These are phyloP conservation scores for Melanogaster broomeanus DNA, from an alignment of 768 basidiomycete species.

Conservation along the genomic window DNA sequence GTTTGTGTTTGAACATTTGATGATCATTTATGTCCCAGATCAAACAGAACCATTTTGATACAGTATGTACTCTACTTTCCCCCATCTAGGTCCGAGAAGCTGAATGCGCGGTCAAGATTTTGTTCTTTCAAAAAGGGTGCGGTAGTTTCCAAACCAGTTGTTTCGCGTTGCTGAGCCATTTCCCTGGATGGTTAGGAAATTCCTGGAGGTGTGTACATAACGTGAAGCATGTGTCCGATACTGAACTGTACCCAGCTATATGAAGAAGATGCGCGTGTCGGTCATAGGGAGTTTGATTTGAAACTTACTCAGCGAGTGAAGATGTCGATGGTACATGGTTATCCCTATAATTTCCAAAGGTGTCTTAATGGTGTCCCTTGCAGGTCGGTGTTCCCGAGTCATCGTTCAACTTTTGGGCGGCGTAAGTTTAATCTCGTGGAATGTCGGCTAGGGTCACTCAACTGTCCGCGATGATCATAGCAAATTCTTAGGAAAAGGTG, in stretches of 20 bases:
- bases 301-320: constrained; percentile 92
- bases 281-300: constrained; percentile 93
- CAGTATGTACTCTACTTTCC: constrained; percentile 44
- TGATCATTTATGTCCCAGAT: constrained; percentile 56
- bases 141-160: constrained; percentile 7
- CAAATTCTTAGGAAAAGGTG: constrained; percentile 75
- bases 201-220: constrained; percentile 58
- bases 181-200: constrained; percentile 58
- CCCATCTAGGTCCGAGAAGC: constrained; percentile 12
- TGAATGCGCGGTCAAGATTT: constrained; percentile 46
- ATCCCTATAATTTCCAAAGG: neutral
- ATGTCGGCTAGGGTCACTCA: constrained; percentile 2
- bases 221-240: neutral
- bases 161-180: neutral
- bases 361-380: neutral
- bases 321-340: constrained; percentile 90
- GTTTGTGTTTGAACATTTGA: neutral
- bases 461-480: constrained; percentile 34
- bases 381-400: constrained; percentile 95
- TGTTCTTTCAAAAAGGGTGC: constrained; percentile 99
- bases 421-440: constrained; percentile 47
- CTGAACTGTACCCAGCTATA: constrained; percentile 54
- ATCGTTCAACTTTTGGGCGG: constrained; percentile 91
- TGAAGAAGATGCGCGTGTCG: constrained; percentile 92
- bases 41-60: constrained; percentile 97